These are phyloP conservation scores for Pseudoturritis turrita DNA, from an alignment of 345 rosid genomes.

Conservation along the genomic window DNA sequence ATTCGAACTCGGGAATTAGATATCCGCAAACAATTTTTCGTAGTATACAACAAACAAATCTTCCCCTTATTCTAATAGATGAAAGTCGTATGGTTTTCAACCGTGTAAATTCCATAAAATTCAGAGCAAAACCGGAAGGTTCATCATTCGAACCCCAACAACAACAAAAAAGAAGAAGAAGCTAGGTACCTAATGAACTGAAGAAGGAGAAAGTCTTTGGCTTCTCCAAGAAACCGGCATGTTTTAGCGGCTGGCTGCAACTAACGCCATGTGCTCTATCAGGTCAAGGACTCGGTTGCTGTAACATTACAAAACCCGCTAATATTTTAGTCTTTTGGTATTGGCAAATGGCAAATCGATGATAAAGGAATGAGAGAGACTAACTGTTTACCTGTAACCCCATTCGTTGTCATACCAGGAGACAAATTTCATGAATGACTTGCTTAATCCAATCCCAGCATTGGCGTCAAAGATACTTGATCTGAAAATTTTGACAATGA, in stretches of 20 bases:
- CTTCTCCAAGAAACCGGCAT: neutral
- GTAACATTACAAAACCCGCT: conserved; percentile 23
- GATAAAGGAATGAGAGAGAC: neutral
- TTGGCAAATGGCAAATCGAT: neutral
- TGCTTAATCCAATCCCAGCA: conserved; percentile 84
- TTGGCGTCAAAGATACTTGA: conserved; percentile 96
- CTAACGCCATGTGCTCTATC: conserved; percentile 88
- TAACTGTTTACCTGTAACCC: conserved; percentile 80
- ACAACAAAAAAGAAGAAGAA: neutral
- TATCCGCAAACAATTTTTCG: neutral
- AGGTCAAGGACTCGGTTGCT: conserved; percentile 93
- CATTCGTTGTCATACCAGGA: conserved; percentile 97
- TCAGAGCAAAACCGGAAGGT: conserved; percentile 1
- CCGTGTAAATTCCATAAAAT: neutral
- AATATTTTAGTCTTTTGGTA: neutral
- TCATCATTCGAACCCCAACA: neutral
- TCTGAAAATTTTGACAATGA: conserved; percentile 32
- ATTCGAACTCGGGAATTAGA: neutral
- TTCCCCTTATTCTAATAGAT: neutral
- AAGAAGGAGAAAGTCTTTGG: neutral
- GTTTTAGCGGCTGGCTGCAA: conserved; percentile 41
- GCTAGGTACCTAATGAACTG: conserved; percentile 1
- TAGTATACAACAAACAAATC: neutral
- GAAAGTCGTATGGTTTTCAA: neutral
- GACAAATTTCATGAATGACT: conserved; percentile 76